phyloP scores from a whole-genome alignment of 1,139 yeast genomes.

The Suzukiozyma palmioleophila region DNA sequence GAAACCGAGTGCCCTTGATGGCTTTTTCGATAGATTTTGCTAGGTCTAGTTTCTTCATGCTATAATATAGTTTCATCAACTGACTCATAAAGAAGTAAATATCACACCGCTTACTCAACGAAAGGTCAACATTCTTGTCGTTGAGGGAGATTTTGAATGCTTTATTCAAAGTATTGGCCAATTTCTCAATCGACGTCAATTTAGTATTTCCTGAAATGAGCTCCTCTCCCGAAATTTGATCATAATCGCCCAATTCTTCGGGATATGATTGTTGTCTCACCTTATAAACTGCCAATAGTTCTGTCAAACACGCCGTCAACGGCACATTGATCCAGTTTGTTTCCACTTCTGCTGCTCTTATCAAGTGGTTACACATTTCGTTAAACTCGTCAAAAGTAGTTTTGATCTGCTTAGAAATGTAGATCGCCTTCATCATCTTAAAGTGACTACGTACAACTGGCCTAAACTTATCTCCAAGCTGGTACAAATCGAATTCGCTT shows the following conservation, averaged over 20 bases:
- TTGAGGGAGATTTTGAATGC: slow-evolving; percentile 76
- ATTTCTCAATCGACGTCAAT: slow-evolving; percentile 39
- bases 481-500: slow-evolving; percentile 37
- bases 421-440: slow-evolving; percentile 34
- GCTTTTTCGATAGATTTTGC: slow-evolving; percentile 80
- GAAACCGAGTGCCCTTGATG: slow-evolving; percentile 47
- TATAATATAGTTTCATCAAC: slow-evolving; percentile 69
- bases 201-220: slow-evolving; percentile 13
- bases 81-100: slow-evolving; percentile 73
- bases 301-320: slow-evolving; percentile 51
- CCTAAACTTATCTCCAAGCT: slow-evolving; percentile 33
- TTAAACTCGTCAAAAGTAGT: slow-evolving; percentile 36
- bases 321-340: slow-evolving; percentile 67
- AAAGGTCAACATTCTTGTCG: slow-evolving; percentile 59
- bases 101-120: slow-evolving; percentile 54
- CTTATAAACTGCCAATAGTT: slow-evolving; percentile 46
- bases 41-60: slow-evolving; percentile 64
- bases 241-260: slow-evolving; percentile 16
- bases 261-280: slow-evolving; percentile 32
- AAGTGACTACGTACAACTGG: slow-evolving; percentile 33
- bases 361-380: slow-evolving; percentile 43
- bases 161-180: slow-evolving; percentile 67
- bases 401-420: slow-evolving; percentile 32
- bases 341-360: slow-evolving; percentile 59
- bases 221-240: slow-evolving; percentile 11